Conservation (phyloP, 345 rosid species). For the Aquilaria yunnanensis region DNA sequence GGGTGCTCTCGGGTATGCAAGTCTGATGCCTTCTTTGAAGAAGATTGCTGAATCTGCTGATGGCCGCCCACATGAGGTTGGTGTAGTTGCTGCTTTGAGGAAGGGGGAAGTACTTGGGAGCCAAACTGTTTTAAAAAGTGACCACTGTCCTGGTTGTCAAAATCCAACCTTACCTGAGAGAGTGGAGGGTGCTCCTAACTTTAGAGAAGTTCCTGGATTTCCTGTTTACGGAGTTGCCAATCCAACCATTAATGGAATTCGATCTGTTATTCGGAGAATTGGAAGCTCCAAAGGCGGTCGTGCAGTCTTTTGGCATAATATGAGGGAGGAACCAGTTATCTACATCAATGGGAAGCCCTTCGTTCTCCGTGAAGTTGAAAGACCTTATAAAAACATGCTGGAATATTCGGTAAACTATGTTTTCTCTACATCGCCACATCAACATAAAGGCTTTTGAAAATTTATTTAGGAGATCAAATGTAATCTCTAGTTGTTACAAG, state of each 20-base stretch:
- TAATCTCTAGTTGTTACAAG: too few relatives aligned
- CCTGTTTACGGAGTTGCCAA: conserved; percentile 99
- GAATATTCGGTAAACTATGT: conserved; percentile 71
- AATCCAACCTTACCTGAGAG: conserved; percentile 67
- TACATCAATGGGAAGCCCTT: conserved; percentile 95
- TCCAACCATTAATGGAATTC: conserved; percentile 91
- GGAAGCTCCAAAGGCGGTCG: conserved; percentile 75
- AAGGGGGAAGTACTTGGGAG: conserved; percentile 95
- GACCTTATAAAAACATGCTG: conserved; percentile 94
- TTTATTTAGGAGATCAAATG: not conserved
- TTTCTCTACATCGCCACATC: not conserved
- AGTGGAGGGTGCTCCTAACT: conserved; percentile 98
- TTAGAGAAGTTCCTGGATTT: conserved; percentile 94
- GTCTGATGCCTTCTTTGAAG: conserved; percentile 59
- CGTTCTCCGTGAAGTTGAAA: conserved; percentile 96
- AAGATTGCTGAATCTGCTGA: conserved; percentile 76
- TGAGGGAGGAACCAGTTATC: conserved; percentile 99
- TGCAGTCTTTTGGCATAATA: conserved; percentile 93
- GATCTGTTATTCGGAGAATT: conserved; percentile 75
- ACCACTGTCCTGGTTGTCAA: conserved; percentile 98
- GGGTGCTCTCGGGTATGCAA: conserved; percentile 93
- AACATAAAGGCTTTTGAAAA: not conserved
- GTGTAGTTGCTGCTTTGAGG: conserved; percentile 84
- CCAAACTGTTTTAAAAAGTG: conserved; percentile 95
- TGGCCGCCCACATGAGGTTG: conserved; percentile 87